Evolutionary conservation across 2,329 filamentous ascomycete species (phyloP).

Genomic region (Myriosclerotinia duriaeana): DNA sequence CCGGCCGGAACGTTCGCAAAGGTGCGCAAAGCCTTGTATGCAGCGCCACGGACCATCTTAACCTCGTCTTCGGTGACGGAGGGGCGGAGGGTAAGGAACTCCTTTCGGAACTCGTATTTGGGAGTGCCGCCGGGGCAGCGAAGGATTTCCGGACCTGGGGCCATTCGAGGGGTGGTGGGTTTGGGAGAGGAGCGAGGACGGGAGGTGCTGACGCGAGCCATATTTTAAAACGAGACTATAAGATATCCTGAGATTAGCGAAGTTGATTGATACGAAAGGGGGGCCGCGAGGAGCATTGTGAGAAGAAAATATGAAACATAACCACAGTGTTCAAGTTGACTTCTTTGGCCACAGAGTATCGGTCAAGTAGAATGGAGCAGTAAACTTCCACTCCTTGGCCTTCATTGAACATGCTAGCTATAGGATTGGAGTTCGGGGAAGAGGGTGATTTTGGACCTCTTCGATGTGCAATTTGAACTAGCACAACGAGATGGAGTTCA

Average conservation of each 20-base stretch:
- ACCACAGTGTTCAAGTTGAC: not conserved
- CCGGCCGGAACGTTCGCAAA: not conserved
- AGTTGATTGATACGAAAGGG: not conserved
- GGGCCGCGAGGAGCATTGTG: not conserved
- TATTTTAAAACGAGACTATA: not conserved
- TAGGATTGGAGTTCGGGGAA: too few species aligned
- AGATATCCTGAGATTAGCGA: not conserved
- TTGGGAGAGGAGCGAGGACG: too few species aligned
- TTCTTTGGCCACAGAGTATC: not conserved
- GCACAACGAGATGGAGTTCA: too few species aligned
- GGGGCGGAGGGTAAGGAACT: not conserved
- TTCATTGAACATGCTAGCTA: too few species aligned
- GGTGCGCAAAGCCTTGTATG: not conserved
- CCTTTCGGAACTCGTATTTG: not conserved
- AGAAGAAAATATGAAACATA: not conserved
- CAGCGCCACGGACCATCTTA: not conserved
- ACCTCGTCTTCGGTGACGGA: not conserved
- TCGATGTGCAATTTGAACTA: too few species aligned
- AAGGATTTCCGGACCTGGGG: not conserved
- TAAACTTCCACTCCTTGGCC: not conserved
- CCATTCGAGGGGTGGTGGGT: too few species aligned
- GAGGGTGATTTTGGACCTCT: too few species aligned
- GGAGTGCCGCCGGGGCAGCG: not conserved
- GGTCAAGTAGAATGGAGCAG: too few species aligned
- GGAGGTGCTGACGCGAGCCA: not conserved